Evolutionary conservation across 495 filamentous ascomycete species (phyloP), one percentile per base, ranked within the genome.

Genomic region (Collariella sp.): DNA sequence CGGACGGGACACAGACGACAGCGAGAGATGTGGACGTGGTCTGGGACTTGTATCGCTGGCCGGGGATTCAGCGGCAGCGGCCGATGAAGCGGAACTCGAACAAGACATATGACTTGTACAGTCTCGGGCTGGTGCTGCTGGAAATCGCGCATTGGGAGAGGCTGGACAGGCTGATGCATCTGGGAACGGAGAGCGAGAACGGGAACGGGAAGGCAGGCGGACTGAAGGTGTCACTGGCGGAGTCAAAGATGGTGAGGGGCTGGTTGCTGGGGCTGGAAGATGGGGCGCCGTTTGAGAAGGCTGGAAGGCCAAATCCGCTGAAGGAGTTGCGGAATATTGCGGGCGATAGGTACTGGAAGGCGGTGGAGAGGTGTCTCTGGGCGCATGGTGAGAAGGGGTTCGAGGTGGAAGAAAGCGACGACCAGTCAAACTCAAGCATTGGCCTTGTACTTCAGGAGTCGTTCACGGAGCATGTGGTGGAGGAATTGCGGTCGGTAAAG

Each of bases 91-190:
- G 60, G 3, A 67, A 65, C 50, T 69, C 64, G n/a, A 64, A 65
- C 20, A 79, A 79, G 60, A 68, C 66, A 20, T 77, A 76, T 55
- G 77, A 80, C 50, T 56, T 80, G 40, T 80, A 80, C 52, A 70
- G 66, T 22, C 60, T 80, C 0, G 77, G 77, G 0, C 52, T 79
- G 19, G 51, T 80, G 11, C 52, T 79, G 43, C 52, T 79, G 12
- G 76, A 80, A 56, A 70, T 79, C 55, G 76, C 73, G 15, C 66
- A 75, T 54, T 79, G 77, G 77, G 57, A 73, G 58, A 72, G 70
- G 5, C 67, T 79, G 18, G 59, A 73, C 26, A 29, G 53, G 23
- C 58, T 80, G 7, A 45, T 79, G 51, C 40, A 43, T 0, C 62
- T 80, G 31, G 52, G 59, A 59, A 43, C 13, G 29, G 46, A 40